Conservation (phyloP, 148 eudicot species). For the Vaccinium corymbosum region DNA sequence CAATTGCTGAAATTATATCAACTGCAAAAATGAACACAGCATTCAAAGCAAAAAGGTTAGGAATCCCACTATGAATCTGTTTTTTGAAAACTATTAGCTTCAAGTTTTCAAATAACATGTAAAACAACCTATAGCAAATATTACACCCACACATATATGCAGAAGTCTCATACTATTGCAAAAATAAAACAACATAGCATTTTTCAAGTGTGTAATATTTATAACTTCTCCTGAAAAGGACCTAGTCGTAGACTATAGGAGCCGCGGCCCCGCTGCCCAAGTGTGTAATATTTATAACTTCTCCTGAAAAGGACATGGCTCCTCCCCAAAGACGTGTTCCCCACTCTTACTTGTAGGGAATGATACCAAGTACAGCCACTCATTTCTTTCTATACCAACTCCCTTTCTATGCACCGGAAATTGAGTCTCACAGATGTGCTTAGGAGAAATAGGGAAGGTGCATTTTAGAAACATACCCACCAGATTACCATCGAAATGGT, state of each 20-base stretch:
- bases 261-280: background rate
- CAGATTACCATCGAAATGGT: background rate
- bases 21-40: conserved; percentile 37
- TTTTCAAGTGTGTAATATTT: no score
- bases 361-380: background rate
- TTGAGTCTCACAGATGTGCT: background rate
- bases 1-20: conserved; percentile 76
- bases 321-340: background rate
- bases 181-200: background rate
- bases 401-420: background rate
- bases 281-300: background rate
- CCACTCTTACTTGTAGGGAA: background rate
- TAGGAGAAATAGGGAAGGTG: background rate
- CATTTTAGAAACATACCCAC: background rate
- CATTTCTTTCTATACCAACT: background rate
- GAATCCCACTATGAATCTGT: conserved; percentile 14
- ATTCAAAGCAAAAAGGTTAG: conserved; percentile 21
- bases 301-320: background rate
- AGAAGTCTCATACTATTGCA: background rate
- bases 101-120: background rate
- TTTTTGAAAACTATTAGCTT: background rate
- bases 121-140: background rate
- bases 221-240: no score
- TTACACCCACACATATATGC: no score
- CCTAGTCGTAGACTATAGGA: background rate